phyloP scores from a whole-genome alignment of 2,329 filamentous ascomycete genomes.

The Verticillium nubilum region DNA sequence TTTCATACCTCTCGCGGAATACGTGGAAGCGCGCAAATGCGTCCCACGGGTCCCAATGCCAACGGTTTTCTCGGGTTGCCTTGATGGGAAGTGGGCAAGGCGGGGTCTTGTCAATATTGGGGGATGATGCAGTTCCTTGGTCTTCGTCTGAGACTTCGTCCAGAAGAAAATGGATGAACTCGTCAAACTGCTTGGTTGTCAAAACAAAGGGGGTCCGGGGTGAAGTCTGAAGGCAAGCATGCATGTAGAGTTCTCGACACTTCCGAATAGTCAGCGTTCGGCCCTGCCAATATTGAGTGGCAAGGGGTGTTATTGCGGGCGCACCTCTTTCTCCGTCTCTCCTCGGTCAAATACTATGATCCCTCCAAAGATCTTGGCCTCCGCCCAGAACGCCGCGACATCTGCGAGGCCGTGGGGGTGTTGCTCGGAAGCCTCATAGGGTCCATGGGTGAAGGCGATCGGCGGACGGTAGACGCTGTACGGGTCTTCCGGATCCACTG shows the following conservation, averaged over 20 bases:
- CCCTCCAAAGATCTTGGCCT: conserved; percentile 13
- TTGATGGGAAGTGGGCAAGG: not conserved
- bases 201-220: not conserved
- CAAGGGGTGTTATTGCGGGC: not conserved
- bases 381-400: conserved; percentile 15
- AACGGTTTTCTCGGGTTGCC: not conserved
- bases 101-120: not conserved
- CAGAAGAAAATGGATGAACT: not conserved
- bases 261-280: not conserved
- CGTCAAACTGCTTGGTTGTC: not conserved
- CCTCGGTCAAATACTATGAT: conserved; percentile 12
- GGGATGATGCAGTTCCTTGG: not conserved
- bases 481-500: not conserved
- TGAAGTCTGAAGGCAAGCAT: not conserved
- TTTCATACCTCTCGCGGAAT: not conserved
- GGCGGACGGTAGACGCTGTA: not conserved
- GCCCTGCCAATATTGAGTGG: not conserved
- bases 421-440: conserved; percentile 6
- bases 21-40: not conserved
- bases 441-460: conserved; percentile 4
- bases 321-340: not conserved
- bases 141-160: not conserved
- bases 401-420: conserved; percentile 13
- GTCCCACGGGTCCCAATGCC: not conserved
- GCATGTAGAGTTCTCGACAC: not conserved